Base-by-base conservation (phyloP, 805 yeast species). In the Wickerhamomyces silvicola region DNA sequence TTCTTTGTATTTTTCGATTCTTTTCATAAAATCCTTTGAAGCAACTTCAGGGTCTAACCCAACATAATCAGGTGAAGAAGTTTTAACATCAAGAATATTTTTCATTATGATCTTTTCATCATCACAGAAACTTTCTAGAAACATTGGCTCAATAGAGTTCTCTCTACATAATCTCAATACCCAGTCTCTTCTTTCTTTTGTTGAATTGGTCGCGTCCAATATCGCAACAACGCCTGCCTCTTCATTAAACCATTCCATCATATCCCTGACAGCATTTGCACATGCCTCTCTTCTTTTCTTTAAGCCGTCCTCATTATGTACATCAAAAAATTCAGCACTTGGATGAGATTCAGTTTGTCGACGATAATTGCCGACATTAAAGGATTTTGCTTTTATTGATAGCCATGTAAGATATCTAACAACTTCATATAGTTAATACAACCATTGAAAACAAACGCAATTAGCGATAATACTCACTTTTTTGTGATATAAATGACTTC, bases 401-500 rank as follows among this genome's bases (percentile, higher is more conserved):
- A 90, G 68, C 98, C 98, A 92, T 21, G 87, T 77, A 33, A 92
- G 68, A 52, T 90, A 92, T 28, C 97, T 71, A 20, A 90, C 95
- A 33, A 92, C 63, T 59, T 31, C 13, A 15, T 18, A 30, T 24
- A 16, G 24, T 18, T 24, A 19, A 19, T 27, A 30, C 8, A 27
- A 28, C 20, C 9, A 17, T n/a, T 18, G 14, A 23, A 16, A 24
- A 15, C 17, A 21, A 22, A 16, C 13, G 15, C 10, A 17, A 6
- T 11, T 17, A 16, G 8, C 4, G 16, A 11, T 15, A 15, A 17
- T 13, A 38, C 58, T 19, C 38, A 60, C 64, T 81, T 55, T 90
- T 92, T 54, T 87, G 95, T 3, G 97, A 87, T 41, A 92, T 90
- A 57, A 87, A 78, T 4, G 95, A 82, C 57, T 92, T 92, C 4